Conservation (phyloP, 805 yeast genomes). For the Martiniozyma abietophila region DNA sequence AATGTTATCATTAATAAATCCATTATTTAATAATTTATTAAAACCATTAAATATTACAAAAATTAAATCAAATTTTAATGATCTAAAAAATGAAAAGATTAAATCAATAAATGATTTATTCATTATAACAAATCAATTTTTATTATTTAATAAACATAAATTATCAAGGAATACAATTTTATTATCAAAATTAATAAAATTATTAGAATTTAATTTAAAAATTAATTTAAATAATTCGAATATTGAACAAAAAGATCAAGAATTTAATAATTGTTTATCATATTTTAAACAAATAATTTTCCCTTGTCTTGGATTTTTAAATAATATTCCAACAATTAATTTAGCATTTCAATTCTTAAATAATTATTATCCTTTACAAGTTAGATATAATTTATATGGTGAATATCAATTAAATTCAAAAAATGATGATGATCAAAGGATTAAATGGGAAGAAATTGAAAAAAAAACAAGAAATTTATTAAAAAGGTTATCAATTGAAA, state of each 20-base stretch:
- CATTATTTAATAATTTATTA: conserved; percentile 31
- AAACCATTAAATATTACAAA: conserved; percentile 9
- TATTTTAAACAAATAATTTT: conserved; percentile 57
- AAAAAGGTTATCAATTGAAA: conserved; percentile 76
- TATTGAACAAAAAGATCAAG: conserved; percentile 8
- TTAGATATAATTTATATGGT: conserved; percentile 71
- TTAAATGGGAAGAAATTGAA: conserved; percentile 58
- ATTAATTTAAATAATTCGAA: conserved; percentile 8
- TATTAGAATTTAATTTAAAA: conserved; percentile 36
- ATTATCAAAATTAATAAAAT: conserved; percentile 50
- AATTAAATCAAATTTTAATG: neutral
- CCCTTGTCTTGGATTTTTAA: conserved; percentile 48
- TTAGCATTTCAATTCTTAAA: conserved; percentile 47
- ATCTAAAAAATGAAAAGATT: conserved; percentile 27
- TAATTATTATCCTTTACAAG: conserved; percentile 44
- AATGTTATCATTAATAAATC: conserved; percentile 38
- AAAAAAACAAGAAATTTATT: conserved; percentile 69
- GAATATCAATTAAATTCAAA: conserved; percentile 55
- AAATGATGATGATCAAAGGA: conserved; percentile 45
- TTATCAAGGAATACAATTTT: conserved; percentile 40
- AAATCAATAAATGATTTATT: conserved; percentile 35
- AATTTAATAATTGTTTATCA: conserved; percentile 41
- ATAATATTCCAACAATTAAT: conserved; percentile 50
- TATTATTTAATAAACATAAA: conserved; percentile 47
- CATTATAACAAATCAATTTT: conserved; percentile 27